phyloP scores from a whole-genome alignment of 352 stramenopile species.

The Blastocystis sp. region DNA sequence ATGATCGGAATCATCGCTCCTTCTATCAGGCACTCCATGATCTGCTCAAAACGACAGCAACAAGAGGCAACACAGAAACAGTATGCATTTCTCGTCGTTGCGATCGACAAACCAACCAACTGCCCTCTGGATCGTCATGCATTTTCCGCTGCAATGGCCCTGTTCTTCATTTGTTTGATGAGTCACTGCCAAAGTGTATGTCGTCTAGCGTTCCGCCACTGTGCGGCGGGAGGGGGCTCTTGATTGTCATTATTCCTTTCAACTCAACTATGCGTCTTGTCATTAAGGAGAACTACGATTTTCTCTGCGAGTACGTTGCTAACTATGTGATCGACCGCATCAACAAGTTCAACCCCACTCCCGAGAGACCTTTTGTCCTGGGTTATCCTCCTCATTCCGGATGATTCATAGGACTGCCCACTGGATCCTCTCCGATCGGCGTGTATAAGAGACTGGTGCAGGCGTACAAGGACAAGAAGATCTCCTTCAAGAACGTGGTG shows the following conservation, averaged over 20 bases:
- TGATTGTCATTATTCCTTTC: slow-evolving; percentile 7
- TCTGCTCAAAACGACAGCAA: background rate
- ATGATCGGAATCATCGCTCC: slow-evolving; percentile 54
- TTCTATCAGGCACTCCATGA: slow-evolving; percentile 53
- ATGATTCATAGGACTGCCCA: slow-evolving; percentile 75
- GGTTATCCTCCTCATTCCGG: background rate
- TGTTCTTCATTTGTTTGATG: slow-evolving; percentile 12
- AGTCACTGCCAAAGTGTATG: slow-evolving; percentile 12
- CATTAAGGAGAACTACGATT: slow-evolving; percentile 78
- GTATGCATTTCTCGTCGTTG: background rate
- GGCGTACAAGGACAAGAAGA: slow-evolving; percentile 74
- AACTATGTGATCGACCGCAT: slow-evolving; percentile 81
- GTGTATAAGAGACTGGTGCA: slow-evolving; percentile 81
- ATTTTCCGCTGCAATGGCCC: slow-evolving; percentile 3
- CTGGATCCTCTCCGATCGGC: slow-evolving; percentile 80
- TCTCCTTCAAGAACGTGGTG: slow-evolving; percentile 81
- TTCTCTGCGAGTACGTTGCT: slow-evolving; percentile 79
- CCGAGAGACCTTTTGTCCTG: slow-evolving; percentile 79
- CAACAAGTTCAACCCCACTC: slow-evolving; percentile 78
- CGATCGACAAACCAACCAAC: slow-evolving; percentile 27
- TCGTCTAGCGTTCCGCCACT: background rate
- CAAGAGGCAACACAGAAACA: background rate
- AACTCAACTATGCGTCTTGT: slow-evolving; percentile 78
- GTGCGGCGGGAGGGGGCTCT: background rate
- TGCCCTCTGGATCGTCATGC: background rate